Evolutionary conservation across 2,329 filamentous ascomycete genomes (phyloP).

Genomic region (Fusarium longipes): DNA sequence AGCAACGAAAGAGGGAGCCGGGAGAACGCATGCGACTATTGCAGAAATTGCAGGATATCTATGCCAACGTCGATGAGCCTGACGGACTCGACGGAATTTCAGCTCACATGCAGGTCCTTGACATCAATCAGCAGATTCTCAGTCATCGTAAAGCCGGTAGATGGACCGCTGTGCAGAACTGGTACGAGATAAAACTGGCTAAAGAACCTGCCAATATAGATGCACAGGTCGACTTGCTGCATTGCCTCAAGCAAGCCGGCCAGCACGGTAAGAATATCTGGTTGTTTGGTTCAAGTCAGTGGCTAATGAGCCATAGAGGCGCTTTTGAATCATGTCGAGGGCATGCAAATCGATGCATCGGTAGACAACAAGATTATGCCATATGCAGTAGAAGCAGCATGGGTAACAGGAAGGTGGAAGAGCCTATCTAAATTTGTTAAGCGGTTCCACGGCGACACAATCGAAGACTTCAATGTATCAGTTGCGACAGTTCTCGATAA

Average conservation of each 20-base stretch:
- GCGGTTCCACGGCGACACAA: conserved; percentile 61
- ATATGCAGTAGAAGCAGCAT: conserved; percentile 90
- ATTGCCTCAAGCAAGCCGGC: conserved; percentile 92
- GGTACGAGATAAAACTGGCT: conserved; percentile 92
- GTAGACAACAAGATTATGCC: conserved; percentile 75
- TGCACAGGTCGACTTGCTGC: conserved; percentile 83
- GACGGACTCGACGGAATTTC: conserved; percentile 97
- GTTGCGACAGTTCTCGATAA: conserved; percentile 71
- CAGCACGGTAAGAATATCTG: conserved; percentile 80
- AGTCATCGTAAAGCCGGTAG: conserved; percentile 92
- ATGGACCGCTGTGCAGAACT: conserved; percentile 95
- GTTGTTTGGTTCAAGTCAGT: not conserved
- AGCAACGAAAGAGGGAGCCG: conserved; percentile 57
- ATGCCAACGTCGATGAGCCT: conserved; percentile 96
- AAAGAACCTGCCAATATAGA: conserved; percentile 81
- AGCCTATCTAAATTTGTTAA: conserved; percentile 75
- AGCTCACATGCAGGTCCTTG: conserved; percentile 84
- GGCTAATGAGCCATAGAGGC: conserved; percentile 68
- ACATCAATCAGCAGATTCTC: conserved; percentile 91
- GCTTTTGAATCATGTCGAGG: conserved; percentile 86
- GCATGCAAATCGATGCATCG: conserved; percentile 68
- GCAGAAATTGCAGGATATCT: conserved; percentile 88
- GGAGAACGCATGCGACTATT: conserved; percentile 74
- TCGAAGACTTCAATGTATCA: conserved; percentile 81
- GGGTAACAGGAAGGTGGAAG: conserved; percentile 87